Conservation (phyloP, 139 green algal species). For the Tetraselmis striata region DNA sequence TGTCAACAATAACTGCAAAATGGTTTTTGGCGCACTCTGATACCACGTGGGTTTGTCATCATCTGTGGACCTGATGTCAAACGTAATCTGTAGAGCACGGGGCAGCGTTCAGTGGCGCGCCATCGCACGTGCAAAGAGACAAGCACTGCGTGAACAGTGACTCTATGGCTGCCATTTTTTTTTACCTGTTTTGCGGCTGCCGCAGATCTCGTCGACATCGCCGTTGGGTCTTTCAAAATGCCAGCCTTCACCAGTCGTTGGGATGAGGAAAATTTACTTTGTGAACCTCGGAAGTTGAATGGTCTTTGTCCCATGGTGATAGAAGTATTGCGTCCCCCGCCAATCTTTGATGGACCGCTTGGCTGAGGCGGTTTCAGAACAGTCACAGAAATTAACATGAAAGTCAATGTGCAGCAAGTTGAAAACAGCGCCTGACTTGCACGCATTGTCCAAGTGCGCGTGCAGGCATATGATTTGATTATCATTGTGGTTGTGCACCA, state of each 20-base stretch:
- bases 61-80: neutral
- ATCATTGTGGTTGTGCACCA: too few relatives aligned
- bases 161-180: neutral
- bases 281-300: too few relatives aligned
- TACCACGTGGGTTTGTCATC: neutral
- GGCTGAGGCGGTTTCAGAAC: too few relatives aligned
- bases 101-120: too few relatives aligned
- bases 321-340: too few relatives aligned
- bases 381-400: neutral
- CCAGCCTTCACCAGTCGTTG: neutral
- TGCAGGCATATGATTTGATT: too few relatives aligned
- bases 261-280: neutral
- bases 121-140: too few relatives aligned
- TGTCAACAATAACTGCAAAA: neutral
- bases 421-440: neutral
- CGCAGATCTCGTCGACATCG: neutral
- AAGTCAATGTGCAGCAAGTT: neutral
- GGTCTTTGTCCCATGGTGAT: too few relatives aligned
- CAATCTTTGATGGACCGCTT: too few relatives aligned
- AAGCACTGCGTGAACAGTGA: too few relatives aligned
- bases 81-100: neutral
- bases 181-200: neutral
- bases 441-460: neutral
- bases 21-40: neutral
- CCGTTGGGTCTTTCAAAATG: neutral